These are phyloP conservation scores for Quercus variabilis DNA, from an alignment of 306 rosid species.

Conservation along the genomic window DNA sequence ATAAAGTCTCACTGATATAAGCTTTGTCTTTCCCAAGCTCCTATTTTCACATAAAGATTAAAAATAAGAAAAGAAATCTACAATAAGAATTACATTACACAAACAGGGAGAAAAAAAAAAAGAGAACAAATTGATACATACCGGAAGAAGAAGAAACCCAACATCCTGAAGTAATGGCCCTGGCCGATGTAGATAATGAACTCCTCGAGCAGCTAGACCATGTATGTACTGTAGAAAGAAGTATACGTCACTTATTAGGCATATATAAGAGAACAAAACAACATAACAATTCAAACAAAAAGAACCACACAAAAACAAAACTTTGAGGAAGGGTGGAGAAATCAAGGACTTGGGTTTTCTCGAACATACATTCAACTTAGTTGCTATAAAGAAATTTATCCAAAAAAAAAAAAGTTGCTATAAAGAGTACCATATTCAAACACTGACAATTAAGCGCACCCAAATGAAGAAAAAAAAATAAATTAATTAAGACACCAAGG, in stretches of 20 bases:
- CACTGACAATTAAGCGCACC: background rate
- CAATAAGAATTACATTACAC: background rate
- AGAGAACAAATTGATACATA: slow-evolving; percentile 25
- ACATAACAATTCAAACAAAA: background rate
- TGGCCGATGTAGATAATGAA: slow-evolving; percentile 90
- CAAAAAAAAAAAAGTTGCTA: background rate
- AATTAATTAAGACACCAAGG: background rate
- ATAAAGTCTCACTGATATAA: slow-evolving; percentile 87
- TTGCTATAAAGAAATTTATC: background rate
- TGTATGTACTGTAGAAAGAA: slow-evolving; percentile 73
- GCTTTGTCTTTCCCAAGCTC: slow-evolving; percentile 90
- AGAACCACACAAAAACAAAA: background rate
- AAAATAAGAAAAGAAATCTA: slow-evolving; percentile 17
- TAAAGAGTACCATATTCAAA: background rate
- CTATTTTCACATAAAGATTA: slow-evolving; percentile 35
- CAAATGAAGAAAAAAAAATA: background rate
- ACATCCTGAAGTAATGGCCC: slow-evolving; percentile 90
- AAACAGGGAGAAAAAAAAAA: background rate
- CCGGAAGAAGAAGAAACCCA: slow-evolving; percentile 88
- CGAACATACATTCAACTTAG: background rate
- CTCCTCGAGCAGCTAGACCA: slow-evolving; percentile 96
- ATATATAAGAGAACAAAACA: background rate
- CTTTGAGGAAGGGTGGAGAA: background rate
- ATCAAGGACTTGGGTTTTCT: background rate
- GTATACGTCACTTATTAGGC: slow-evolving; percentile 11